These are phyloP conservation scores for Trypanosoma congolense DNA, from an alignment of 208 protist species.

Conservation along the genomic window DNA sequence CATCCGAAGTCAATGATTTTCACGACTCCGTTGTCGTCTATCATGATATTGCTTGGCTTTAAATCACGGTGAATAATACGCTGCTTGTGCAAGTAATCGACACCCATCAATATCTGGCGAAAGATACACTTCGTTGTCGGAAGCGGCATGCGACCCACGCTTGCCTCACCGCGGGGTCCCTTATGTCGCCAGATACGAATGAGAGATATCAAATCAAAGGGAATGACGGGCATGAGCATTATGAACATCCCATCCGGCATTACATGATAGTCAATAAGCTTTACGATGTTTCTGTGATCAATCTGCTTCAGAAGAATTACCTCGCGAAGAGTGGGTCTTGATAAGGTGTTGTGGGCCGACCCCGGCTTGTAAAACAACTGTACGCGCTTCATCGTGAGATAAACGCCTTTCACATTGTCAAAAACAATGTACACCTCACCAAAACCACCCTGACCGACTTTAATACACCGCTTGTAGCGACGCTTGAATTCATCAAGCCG, in stretches of 20 bases:
- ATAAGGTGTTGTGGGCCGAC: constrained; percentile 40
- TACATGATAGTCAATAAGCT: constrained; percentile 65
- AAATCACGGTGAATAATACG: constrained; percentile 83
- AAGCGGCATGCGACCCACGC: constrained; percentile 53
- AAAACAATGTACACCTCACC: constrained; percentile 83
- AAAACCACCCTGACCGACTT: constrained; percentile 84
- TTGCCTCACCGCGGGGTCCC: constrained; percentile 18
- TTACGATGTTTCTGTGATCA: constrained; percentile 64
- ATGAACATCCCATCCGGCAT: constrained; percentile 58
- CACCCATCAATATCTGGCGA: constrained; percentile 61
- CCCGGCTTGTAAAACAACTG: constrained; percentile 54
- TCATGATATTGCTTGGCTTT: constrained; percentile 88
- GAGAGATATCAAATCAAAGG: constrained; percentile 67
- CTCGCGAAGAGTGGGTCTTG: constrained; percentile 74
- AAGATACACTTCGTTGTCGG: constrained; percentile 80
- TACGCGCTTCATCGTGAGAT: constrained; percentile 86
- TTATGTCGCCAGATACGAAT: constrained; percentile 40
- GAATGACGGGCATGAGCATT: constrained; percentile 69
- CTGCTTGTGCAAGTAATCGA: constrained; percentile 77
- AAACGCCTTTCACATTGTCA: constrained; percentile 53
- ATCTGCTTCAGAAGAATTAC: constrained; percentile 66
- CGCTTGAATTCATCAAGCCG: constrained; percentile 18
- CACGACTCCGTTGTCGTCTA: constrained; percentile 63
- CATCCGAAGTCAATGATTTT: constrained; percentile 90
- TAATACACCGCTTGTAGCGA: constrained; percentile 63